Base-by-base conservation (phyloP, 2,329 filamentous ascomycete genomes). In the Chaetomiaceae sp. region DNA sequence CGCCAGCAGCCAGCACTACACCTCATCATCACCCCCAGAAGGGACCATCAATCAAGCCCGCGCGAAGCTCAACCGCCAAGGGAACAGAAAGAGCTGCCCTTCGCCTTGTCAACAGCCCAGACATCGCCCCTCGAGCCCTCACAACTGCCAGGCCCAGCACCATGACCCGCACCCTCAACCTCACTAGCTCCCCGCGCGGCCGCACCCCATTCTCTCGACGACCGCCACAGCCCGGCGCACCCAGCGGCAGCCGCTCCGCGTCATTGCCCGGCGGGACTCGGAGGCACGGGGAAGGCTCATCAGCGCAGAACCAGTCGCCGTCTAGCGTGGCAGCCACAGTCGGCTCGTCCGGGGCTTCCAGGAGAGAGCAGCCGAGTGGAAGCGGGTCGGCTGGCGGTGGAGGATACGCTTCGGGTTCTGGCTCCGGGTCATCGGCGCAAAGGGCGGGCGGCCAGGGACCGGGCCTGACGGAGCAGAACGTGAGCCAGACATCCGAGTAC, bases 401-500 rank as follows among this genome's bases (percentile, higher is more conserved):
- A 14, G 29, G 11, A 9, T 8, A 27, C 9, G 43, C 27, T 12
- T 36, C 29, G 9, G 31, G 20, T 15, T 46, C 44, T 8, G 43
- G 29, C 20, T 3, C 12, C 11, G 38, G 34, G 20, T 29, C 34
- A 3, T 47, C 47, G 37, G 25, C 22, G 12, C 2, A 15, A 7
- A 12, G 29, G 17, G 9, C 12, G 17, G 40, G 23, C 2, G 23
- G 39, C 14, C 2, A 23, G 2, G 27, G 12, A 5, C 3, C 23
- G 34, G 31, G 42, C 27, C 12, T 52, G 42, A 52, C 49, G 7
- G 34, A 52, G 27, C 3, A n/a, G 11, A 46, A 52, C 11, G 14
- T 52, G 25, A 23, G 3, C 19, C 33, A 36, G 8, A 40, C 49
- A 6, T 40, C 49, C 25, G 36, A 11, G 2, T 52, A 9, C 11